These are phyloP conservation scores for Rhodotorula sp. DNA, from an alignment of 1,284 basidiomycete species.

Conservation along the genomic window DNA sequence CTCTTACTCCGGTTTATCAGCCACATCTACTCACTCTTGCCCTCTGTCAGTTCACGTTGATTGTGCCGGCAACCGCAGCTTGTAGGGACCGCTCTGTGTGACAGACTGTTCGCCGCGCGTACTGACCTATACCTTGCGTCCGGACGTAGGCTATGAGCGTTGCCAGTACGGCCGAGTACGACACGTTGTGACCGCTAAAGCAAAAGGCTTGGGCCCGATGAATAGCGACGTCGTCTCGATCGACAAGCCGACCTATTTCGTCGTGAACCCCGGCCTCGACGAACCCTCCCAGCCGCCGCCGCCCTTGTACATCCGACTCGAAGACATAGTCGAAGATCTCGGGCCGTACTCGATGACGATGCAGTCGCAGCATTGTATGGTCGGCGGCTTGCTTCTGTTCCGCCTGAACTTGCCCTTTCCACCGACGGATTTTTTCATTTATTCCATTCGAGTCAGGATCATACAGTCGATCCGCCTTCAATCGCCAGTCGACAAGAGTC, in stretches of 20 bases:
- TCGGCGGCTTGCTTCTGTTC: conserved; percentile 39
- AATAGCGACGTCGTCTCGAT: conserved; percentile 28
- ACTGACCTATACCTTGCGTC: neutral
- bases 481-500: conserved; percentile 26
- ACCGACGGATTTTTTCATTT: conserved; percentile 30
- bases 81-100: conserved; percentile 1
- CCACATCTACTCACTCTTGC: too few relatives aligned
- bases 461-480: conserved; percentile 31
- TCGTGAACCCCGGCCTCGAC: conserved; percentile 37
- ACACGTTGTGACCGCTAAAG: conserved; percentile 37
- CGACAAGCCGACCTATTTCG: conserved; percentile 26
- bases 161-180: conserved; percentile 35
- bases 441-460: conserved; percentile 39
- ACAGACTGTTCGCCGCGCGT: too few relatives aligned
- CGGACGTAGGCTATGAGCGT: conserved; percentile 26
- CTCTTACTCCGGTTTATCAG: too few relatives aligned
- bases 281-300: conserved; percentile 33
- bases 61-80: conserved; percentile 32
- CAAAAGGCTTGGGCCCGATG: conserved; percentile 27
- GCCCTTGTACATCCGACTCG: conserved; percentile 36
- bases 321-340: conserved; percentile 31
- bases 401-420: conserved; percentile 38
- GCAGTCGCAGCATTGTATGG: conserved; percentile 34
- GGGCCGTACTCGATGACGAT: conserved; percentile 37
- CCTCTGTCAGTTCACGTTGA: conserved; percentile 26